Evolutionary conservation across 805 yeast species (phyloP).

Genomic region (Yamadazyma tumulicola): DNA sequence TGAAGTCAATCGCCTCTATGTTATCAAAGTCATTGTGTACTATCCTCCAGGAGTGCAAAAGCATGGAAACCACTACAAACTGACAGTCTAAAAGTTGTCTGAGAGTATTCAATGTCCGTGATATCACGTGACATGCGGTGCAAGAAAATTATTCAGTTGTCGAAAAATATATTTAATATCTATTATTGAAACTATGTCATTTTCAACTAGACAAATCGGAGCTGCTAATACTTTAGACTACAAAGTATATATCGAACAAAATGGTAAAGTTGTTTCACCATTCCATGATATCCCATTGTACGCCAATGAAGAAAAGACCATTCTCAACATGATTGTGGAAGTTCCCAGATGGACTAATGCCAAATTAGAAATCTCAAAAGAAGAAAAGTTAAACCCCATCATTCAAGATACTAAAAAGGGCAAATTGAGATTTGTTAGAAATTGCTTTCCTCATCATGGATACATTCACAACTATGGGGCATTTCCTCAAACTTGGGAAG

Average conservation of each 20-base stretch:
- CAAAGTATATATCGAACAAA: slow-evolving; percentile 87
- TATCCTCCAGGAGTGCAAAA: no score
- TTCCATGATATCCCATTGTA: slow-evolving; percentile 78
- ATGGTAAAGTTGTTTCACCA: slow-evolving; percentile 92
- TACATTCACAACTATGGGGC: slow-evolving; percentile 99
- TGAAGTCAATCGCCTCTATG: no score
- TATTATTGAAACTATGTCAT: slow-evolving; percentile 47
- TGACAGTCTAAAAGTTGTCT: no score
- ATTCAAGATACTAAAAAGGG: slow-evolving; percentile 98
- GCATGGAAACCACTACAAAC: no score
- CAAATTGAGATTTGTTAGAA: slow-evolving; percentile 90
- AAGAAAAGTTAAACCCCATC: slow-evolving; percentile 82
- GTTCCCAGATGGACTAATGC: slow-evolving; percentile 99
- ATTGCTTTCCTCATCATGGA: slow-evolving; percentile 98
- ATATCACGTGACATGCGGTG: slow-evolving; percentile 1
- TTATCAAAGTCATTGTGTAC: no score
- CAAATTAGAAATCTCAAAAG: slow-evolving; percentile 91
- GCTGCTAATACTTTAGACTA: slow-evolving; percentile 93
- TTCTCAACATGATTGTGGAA: slow-evolving; percentile 81
- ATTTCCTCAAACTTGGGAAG: slow-evolving; percentile 93
- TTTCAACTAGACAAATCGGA: slow-evolving; percentile 89
- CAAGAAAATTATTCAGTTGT: not conserved
- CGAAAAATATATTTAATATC: not conserved
- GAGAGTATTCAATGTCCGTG: no score
- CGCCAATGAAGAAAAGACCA: slow-evolving; percentile 89